Evolutionary conservation across 306 rosid genomes (phyloP), one percentile per base, ranked within the genome.

Genomic region (Erythrophleum fordii): DNA sequence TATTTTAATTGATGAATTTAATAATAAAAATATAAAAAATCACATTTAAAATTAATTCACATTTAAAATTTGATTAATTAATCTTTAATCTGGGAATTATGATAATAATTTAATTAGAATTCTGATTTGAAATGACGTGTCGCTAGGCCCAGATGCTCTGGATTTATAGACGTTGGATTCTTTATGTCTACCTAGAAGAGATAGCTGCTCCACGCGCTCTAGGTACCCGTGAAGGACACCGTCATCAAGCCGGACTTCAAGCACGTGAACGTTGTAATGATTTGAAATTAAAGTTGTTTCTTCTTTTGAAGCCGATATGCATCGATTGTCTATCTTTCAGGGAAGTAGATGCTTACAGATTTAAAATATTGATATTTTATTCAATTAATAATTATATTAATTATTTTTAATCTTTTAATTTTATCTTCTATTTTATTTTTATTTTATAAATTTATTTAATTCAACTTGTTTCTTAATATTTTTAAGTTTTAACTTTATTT

Each of bases 161-260:
- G 48, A 35, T 73, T 53, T 53, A 53, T 53, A 55, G 51, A 53
- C 77, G 77, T 73, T 73, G 77, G 67, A 53, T 73, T 73, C 77
- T 13, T 55, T 23, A 8, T 37, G 77, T 55, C 37, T 35, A 13
- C 22, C 77, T n/a, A 41, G 23, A 52, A 12, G 29, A 25, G 3
- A 31, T 5, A 18, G 60, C 18, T 48, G 6, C 41, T 29, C 26
- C 61, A 71, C 76, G 61, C 61, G 4, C 76, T 29, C 11, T 49
- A 0, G 2, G 11, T 10, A 28, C 5, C 11, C 45, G 61, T 71
- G 44, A 18, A 18, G 0, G 0, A 17, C 61, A 71, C 45, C 0
- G 42, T 16, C 73, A 29, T 45, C 12, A 45, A 0, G 70, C 72
- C 52, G 26, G 46, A 28, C 29, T 1, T 14, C 20, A 6, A 6